A percentile compares a stretch with the other conserved stretches of the same genome.
These are phyloP conservation scores for Fagopyrum esculentum DNA, from an alignment of 148 eudicot genomes.

Conservation along the genomic window DNA sequence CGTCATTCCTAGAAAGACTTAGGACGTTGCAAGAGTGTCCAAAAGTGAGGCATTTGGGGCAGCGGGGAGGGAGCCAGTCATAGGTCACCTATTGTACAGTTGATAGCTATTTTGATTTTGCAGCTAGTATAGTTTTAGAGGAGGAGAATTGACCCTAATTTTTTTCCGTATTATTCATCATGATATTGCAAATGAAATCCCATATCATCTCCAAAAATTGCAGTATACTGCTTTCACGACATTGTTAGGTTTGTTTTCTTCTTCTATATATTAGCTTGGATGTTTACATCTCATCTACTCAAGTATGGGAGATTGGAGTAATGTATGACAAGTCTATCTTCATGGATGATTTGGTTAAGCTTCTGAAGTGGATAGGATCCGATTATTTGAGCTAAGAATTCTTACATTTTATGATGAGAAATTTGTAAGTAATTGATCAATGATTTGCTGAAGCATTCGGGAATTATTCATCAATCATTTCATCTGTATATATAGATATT, in stretches of 20 bases:
- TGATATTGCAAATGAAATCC: slow-evolving; percentile 88
- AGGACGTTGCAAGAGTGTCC: too few species aligned
- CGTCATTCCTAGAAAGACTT: too few species aligned
- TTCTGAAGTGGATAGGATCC: not conserved
- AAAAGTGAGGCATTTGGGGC: too few species aligned
- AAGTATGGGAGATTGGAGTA: not conserved
- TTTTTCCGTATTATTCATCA: slow-evolving; percentile 78
- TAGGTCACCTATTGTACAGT: too few species aligned
- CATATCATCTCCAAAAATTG: slow-evolving; percentile 79
- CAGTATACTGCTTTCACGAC: slow-evolving; percentile 86
- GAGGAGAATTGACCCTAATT: slow-evolving; percentile 95
- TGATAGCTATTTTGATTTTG: slow-evolving; percentile 17
- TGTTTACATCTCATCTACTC: not conserved
- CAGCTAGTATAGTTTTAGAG: slow-evolving; percentile 90
- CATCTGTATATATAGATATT: too few species aligned
- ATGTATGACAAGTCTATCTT: not conserved
- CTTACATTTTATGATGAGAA: not conserved
- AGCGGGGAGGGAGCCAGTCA: too few species aligned
- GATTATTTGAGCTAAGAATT: not conserved
- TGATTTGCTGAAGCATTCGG: too few species aligned
- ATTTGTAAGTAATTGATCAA: not conserved
- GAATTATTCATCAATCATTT: too few species aligned
- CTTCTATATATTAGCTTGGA: not conserved
- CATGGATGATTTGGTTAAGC: slow-evolving; percentile 1
- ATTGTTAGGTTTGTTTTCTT: slow-evolving; percentile 51